Evolutionary conservation across 305 asterid species (phyloP), one percentile per base, ranked within the genome.

Genomic region (Plantago coronopus): DNA sequence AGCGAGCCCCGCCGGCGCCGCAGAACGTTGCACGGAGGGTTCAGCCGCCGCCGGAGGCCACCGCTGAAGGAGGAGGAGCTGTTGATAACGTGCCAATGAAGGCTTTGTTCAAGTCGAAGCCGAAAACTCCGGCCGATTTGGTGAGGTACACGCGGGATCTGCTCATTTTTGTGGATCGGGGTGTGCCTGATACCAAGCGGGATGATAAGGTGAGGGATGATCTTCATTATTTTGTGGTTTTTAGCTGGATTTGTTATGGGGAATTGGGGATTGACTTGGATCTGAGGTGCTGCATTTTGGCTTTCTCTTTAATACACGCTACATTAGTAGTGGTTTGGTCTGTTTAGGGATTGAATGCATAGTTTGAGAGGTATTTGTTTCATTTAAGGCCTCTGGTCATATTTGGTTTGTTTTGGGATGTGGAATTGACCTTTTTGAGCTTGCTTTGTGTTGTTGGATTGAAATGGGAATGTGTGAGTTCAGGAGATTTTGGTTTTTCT

Each of bases 61-160:
- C 47, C 67, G 78, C 72, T 19, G 80, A 19, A 25, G 68, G 75
- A 27, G 14, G n/a, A 7, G 17, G 29, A 47, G 51, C 22, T 7
- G 68, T 54, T 13, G 86, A 79, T 21, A 77, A 70, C 66, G 67
- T 69, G 3, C 80, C 74, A 54, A 81, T 83, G 96, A 93, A 84
- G 80, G 79, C 74, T 19, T 63, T 89, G 65, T 83, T 83, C 71
- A 91, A 91, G 80, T 72, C 93, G 16, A 91, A 91, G 74, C 91
- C 96, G 0, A 86, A 72, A 73, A 89, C 96, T 14, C 96, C 97
- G 2, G 83, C 71, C 53, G 97, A 89, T 80, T 48, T 87, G 64
- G 97, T 89, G 50, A 78, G 97, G 9, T 95, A 79, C 60, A 62
- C 96, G 21, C 95, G 98, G 37, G 98, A 91, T 72, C 89, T 88